Conservation (phyloP, 2,329 filamentous ascomycete species). For the Coniochaeta sp. region DNA sequence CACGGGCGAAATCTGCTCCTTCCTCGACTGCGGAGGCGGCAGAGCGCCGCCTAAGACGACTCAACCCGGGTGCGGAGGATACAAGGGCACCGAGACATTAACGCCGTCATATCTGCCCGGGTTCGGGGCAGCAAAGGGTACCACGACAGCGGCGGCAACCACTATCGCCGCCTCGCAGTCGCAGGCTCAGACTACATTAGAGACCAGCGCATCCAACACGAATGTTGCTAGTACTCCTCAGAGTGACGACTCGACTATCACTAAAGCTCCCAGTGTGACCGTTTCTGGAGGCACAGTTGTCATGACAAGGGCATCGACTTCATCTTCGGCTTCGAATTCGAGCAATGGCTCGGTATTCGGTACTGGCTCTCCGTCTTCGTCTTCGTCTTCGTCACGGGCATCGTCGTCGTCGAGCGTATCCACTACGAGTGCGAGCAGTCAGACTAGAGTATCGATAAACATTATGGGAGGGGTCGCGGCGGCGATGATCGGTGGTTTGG, state of each 20-base stretch:
- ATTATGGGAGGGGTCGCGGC: neutral
- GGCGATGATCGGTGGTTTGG: neutral
- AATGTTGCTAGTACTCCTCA: neutral
- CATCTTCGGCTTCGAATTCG: neutral
- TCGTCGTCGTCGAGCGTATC: neutral
- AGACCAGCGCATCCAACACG: neutral
- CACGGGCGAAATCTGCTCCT: conserved; percentile 55
- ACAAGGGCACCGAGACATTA: conserved; percentile 48
- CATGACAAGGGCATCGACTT: neutral
- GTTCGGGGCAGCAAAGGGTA: conserved; percentile 6
- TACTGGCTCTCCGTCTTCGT: neutral
- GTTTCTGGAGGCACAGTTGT: neutral
- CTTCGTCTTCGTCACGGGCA: neutral
- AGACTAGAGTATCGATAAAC: neutral
- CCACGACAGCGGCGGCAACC: neutral
- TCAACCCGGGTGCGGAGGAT: conserved; percentile 46
- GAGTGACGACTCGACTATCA: neutral
- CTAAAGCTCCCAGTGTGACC: neutral
- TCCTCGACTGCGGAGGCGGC: conserved; percentile 61
- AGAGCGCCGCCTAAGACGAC: conserved; percentile 55
- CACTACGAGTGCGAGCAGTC: neutral
- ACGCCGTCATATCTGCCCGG: conserved; percentile 37
- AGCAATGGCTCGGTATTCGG: neutral
- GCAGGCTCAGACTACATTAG: neutral
- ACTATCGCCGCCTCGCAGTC: neutral